A percentile compares a stretch with the other conserved stretches of the same genome.
Conservation (phyloP, 768 basidiomycete genomes). For the Erythrobasidium yunnanense region DNA sequence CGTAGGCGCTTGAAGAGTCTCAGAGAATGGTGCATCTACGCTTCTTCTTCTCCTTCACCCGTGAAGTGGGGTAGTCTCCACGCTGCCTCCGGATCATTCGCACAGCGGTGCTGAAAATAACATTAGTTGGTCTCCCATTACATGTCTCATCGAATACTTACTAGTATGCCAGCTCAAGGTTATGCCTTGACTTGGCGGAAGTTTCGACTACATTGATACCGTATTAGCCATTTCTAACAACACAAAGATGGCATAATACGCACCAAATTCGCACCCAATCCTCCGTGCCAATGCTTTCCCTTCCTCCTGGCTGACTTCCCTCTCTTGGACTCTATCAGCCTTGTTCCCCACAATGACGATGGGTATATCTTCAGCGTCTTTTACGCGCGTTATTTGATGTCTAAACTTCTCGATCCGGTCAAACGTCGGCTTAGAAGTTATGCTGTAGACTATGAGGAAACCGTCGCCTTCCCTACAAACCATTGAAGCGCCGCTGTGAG, state of each 20-base stretch:
- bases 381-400: conserved; percentile 82
- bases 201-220: conserved; percentile 85
- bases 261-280: conserved; percentile 71
- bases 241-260: too few species aligned
- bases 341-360: conserved; percentile 98
- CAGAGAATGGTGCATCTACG: conserved; percentile 28
- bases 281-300: conserved; percentile 67
- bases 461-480: conserved; percentile 58
- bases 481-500: neutral
- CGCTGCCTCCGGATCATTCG: conserved; percentile 25
- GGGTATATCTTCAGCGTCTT: conserved; percentile 90
- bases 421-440: conserved; percentile 94
- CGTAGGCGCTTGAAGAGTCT: neutral
- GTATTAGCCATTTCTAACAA: too few species aligned
- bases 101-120: conserved; percentile 12
- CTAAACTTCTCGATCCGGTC: conserved; percentile 94
- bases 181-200: conserved; percentile 85
- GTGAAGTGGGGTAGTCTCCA: neutral
- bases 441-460: conserved; percentile 93
- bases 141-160: conserved; percentile 32
- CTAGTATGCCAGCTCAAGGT: conserved; percentile 81
- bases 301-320: conserved; percentile 87
- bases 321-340: conserved; percentile 86
- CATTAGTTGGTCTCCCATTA: neutral
- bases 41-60: conserved; percentile 2